Conservation (phyloP, 805 yeast species). For the Debaryomyces maramus region DNA sequence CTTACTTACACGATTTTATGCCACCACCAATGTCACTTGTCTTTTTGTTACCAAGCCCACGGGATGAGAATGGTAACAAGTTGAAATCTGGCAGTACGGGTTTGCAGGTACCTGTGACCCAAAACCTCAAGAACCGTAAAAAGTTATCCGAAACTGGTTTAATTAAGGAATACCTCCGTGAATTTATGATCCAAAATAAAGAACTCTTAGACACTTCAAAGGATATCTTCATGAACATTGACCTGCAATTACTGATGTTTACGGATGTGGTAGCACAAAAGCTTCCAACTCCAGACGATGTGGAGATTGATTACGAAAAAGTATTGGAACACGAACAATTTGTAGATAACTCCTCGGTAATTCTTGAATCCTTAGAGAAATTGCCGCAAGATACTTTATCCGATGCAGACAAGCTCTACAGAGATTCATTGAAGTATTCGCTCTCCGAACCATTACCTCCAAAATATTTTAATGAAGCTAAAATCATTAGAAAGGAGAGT, state of each 20-base stretch:
- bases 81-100: constrained; percentile 3
- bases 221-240: constrained; percentile 13
- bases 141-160: constrained; percentile 11
- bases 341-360: constrained; percentile 21
- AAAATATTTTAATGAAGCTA: constrained; percentile 36
- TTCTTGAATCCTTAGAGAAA: constrained; percentile 8
- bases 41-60: constrained; percentile 23
- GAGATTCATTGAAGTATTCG: constrained; percentile 18
- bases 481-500: constrained; percentile 16
- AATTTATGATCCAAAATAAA: constrained; percentile 1
- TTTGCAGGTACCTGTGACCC: constrained; percentile 17
- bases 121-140: constrained; percentile 11
- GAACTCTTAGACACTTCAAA: constrained; percentile 5
- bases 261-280: constrained; percentile 1
- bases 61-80: neutral
- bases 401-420: constrained; percentile 15
- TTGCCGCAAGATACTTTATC: constrained; percentile 3
- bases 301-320: neutral
- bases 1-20: constrained; percentile 44
- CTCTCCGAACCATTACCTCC: constrained; percentile 18
- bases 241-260: constrained; percentile 13
- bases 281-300: neutral
- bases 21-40: constrained; percentile 36
- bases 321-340: constrained; percentile 21
- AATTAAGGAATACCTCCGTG: constrained; percentile 5